Evolutionary conservation across 768 basidiomycete species (phyloP).

Genomic region (Lanmaoa rubissima): DNA sequence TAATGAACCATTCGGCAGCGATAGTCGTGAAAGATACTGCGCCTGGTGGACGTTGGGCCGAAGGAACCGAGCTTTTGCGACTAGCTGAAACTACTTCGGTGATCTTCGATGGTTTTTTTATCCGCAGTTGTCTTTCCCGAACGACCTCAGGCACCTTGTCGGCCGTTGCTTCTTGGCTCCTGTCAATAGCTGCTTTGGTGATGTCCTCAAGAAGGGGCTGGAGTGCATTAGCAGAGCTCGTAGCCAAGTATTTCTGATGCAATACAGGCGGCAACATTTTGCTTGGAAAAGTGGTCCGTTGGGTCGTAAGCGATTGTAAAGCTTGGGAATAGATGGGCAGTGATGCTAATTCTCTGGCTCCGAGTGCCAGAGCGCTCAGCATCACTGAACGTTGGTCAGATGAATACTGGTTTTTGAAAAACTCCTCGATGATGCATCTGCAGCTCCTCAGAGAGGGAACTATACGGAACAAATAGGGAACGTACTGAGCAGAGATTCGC

Average conservation of each 20-base stretch:
- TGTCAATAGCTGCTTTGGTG: slow-evolving; percentile 60
- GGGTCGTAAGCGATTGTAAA: slow-evolving; percentile 31
- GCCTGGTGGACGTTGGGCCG: slow-evolving; percentile 3
- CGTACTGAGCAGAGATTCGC: slow-evolving; percentile 76
- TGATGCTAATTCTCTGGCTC: slow-evolving; percentile 78
- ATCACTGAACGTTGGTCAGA: slow-evolving; percentile 80
- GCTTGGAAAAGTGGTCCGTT: slow-evolving; percentile 66
- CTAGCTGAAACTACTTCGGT: slow-evolving; percentile 37
- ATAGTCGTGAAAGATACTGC: slow-evolving; percentile 57
- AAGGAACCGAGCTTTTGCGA: slow-evolving; percentile 16
- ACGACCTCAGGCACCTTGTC: slow-evolving; percentile 59
- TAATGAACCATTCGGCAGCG: slow-evolving; percentile 85
- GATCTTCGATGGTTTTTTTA: slow-evolving; percentile 50
- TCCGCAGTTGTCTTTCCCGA: slow-evolving; percentile 72
- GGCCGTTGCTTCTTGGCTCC: slow-evolving; percentile 50
- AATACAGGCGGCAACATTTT: slow-evolving; percentile 71
- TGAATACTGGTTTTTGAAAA: slow-evolving; percentile 93
- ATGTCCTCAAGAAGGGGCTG: slow-evolving; percentile 62
- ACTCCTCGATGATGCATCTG: slow-evolving; percentile 86
- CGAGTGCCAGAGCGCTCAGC: slow-evolving; percentile 82
- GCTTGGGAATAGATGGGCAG: slow-evolving; percentile 33
- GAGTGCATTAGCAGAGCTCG: slow-evolving; percentile 42
- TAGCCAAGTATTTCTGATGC: slow-evolving; percentile 64
- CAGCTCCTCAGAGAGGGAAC: slow-evolving; percentile 2
- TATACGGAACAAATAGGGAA: not conserved